A percentile compares a stretch with the other conserved stretches of the same genome.
Conservation (phyloP, 2,329 filamentous ascomycete species). For the Berkeleyomyces rouxiae region DNA sequence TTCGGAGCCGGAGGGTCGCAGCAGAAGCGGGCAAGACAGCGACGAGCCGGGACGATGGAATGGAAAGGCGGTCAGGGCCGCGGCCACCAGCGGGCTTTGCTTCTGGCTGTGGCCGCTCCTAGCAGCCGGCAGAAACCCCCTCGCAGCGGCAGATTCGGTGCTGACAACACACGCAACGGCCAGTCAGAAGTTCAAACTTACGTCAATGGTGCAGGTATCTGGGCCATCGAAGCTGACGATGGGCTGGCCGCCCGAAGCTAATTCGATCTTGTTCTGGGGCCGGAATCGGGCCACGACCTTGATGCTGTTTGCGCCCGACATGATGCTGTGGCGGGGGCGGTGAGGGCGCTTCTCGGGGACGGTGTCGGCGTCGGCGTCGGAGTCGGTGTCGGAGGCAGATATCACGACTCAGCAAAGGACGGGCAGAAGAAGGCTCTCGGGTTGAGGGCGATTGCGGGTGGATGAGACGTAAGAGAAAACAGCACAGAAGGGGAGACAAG, state of each 20-base stretch:
- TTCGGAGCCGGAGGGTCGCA: no score
- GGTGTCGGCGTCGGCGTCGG: no score
- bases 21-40: not conserved
- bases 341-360: not conserved
- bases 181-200: constrained; percentile 31
- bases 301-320: constrained; percentile 46
- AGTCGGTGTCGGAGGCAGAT: not conserved
- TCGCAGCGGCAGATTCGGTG: not conserved
- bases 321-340: constrained; percentile 22
- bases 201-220: constrained; percentile 74
- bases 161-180: not conserved
- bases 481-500: not conserved
- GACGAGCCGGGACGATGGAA: not conserved
- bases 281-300: constrained; percentile 95
- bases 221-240: constrained; percentile 79
- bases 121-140: not conserved
- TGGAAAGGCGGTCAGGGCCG: not conserved
- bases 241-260: constrained; percentile 75
- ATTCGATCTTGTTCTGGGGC: constrained; percentile 89
- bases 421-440: not conserved
- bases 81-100: not conserved
- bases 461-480: constrained; percentile 1
- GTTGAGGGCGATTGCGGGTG: not conserved
- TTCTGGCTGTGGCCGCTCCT: not conserved
- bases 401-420: not conserved